Conservation (phyloP, 176 grass and related monocot species). For the Carex pumila region DNA sequence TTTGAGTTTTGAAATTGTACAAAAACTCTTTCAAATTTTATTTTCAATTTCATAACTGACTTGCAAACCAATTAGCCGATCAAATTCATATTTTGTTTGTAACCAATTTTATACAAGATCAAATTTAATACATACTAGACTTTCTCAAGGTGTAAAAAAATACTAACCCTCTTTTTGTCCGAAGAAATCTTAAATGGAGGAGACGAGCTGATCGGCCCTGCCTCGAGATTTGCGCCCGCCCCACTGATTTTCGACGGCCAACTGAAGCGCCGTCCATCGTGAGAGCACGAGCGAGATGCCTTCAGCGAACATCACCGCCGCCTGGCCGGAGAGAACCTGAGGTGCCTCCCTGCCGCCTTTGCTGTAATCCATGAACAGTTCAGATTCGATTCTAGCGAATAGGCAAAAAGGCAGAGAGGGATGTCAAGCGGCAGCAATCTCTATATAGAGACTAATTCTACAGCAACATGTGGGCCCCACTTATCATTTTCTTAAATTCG, state of each 20-base stretch:
- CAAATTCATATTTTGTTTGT: background rate
- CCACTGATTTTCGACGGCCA: constrained; percentile 80
- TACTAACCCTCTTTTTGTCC: too few relatives aligned
- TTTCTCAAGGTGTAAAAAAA: too few relatives aligned
- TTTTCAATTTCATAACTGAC: background rate
- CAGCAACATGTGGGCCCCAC: too few relatives aligned
- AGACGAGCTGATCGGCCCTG: constrained; percentile 52
- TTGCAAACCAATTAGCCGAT: background rate
- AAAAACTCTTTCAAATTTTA: background rate
- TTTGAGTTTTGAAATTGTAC: background rate
- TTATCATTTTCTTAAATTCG: too few relatives aligned
- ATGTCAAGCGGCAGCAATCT: too few relatives aligned
- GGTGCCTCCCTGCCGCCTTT: constrained; percentile 2
- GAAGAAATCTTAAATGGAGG: constrained; percentile 17
- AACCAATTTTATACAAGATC: background rate
- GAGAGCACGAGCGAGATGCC: constrained; percentile 50
- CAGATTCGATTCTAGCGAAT: constrained; percentile 16
- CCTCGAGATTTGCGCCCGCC: constrained; percentile 55
- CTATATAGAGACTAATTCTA: too few relatives aligned
- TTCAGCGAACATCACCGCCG: constrained; percentile 31
- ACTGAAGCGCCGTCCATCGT: constrained; percentile 77
- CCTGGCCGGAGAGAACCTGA: constrained; percentile 35
- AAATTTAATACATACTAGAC: background rate
- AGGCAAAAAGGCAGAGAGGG: background rate
- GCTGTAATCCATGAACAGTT: constrained; percentile 27